Percentiles rank a stretch among this genome's conserved stretches.
Conservation (phyloP, 2,329 filamentous ascomycete genomes). For the Ascochyta clinopodiicola region DNA sequence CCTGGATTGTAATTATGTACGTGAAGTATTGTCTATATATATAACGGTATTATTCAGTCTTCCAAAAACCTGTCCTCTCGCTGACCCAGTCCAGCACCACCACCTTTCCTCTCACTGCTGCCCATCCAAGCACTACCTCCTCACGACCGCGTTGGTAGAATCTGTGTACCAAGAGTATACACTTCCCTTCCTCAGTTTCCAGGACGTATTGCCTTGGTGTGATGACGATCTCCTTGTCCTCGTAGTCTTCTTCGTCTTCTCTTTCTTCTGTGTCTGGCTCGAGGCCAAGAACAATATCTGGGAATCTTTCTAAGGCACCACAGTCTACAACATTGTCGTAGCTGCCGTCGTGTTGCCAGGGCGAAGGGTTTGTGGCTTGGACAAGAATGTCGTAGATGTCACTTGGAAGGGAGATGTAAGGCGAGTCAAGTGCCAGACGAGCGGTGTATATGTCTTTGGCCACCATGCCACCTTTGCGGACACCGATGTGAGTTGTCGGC, state of each 20-base stretch:
- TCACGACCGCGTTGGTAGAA: conserved; percentile 1
- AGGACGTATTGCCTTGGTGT: conserved; percentile 26
- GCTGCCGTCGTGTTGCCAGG: neutral
- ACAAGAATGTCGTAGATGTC: conserved; percentile 25
- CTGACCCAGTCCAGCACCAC: conserved; percentile 24
- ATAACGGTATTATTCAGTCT: neutral
- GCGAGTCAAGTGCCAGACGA: conserved; percentile 19
- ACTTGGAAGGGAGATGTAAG: conserved; percentile 20
- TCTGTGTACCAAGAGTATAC: conserved; percentile 20
- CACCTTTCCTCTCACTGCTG: conserved; percentile 23
- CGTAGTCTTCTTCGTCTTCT: neutral
- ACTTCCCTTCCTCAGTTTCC: conserved; percentile 16
- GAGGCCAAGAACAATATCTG: conserved; percentile 27
- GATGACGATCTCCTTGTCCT: conserved; percentile 21
- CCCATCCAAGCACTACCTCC: conserved; percentile 25
- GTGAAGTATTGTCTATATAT: neutral
- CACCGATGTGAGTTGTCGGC: conserved; percentile 14
- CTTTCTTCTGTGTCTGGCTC: conserved; percentile 12
- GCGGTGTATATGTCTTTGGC: conserved; percentile 12
- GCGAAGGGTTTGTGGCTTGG: conserved; percentile 18
- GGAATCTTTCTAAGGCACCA: conserved; percentile 9
- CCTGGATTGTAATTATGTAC: neutral
- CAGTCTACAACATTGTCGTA: conserved; percentile 23
- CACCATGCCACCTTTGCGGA: conserved; percentile 28
- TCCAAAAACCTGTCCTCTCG: conserved; percentile 19